Base-by-base conservation (phyloP, 1,284 basidiomycete species). In the Trichosporon sp. region DNA sequence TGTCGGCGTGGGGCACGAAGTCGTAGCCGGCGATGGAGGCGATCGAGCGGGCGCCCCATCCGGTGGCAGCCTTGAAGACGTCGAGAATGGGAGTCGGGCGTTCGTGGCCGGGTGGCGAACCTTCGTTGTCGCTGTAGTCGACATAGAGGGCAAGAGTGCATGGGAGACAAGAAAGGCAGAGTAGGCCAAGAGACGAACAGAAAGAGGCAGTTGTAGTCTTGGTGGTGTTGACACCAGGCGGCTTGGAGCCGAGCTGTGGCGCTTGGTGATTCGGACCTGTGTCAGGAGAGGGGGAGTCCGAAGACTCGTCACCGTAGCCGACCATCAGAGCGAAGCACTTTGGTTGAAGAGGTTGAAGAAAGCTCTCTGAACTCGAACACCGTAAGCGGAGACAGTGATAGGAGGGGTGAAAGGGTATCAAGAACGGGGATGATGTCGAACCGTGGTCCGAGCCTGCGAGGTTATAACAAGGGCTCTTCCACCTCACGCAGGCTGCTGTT, bases 21-120 rank as follows among this genome's bases (percentile, higher is more conserved):
- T 69, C 65, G 18, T 51, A 66, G 32, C 65, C 65, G 9, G 60
- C n/a, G 2, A 32, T 29, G 4, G 38, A 25, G 11, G 66, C 62
- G 31, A 32, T 42, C 4, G 38, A 42, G 18, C 15, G 9, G 4
- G n/a, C 38, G 18, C 15, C 38, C 38, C 38, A 42, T 15, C 38
- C n/a, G 15, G 38, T 8, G 38, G 38, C 38, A 12, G 38, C 38
- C 4, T 18, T 18, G 38, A 42, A 7, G 38, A 18, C 38, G 8
- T 42, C n/a, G 38, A 42, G 38, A 18, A 42, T 4, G 12, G 15
- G 38, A 6, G 18, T 42, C 11, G 38, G 38, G 15, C 38, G 38
- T 8, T 42, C 18, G 38, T n/a, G 38, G 38, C n/a, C 8, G 38
- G 38, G 18, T n/a, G 15, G 38, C 38, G n/a, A n/a, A 18, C 18